Evolutionary conservation across 148 eudicot species (phyloP).

Genomic region (Bassia scoparia): DNA sequence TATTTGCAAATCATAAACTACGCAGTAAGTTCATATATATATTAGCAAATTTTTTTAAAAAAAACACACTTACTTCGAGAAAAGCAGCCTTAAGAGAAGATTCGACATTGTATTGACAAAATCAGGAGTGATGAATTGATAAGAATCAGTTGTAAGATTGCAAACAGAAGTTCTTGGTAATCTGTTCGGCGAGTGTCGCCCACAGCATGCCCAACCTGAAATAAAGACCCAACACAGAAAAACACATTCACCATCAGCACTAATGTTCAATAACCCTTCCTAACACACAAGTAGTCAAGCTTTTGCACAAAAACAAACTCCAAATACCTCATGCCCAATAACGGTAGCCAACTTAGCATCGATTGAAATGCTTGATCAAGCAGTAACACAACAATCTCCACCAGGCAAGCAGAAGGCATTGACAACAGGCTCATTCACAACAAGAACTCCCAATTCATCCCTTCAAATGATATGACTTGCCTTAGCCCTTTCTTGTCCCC

Average conservation of each 20-base stretch:
- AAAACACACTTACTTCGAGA: slow-evolving; percentile 55
- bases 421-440: slow-evolving; percentile 67
- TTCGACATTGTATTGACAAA: slow-evolving; percentile 66
- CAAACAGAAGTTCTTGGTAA: slow-evolving; percentile 66
- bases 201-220: slow-evolving; percentile 85
- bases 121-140: slow-evolving; percentile 76
- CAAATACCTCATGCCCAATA: slow-evolving; percentile 86
- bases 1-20: not conserved
- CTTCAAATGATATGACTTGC: slow-evolving; percentile 62
- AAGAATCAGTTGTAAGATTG: slow-evolving; percentile 68
- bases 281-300: not conserved
- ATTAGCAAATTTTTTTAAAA: not conserved
- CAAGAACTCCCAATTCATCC: slow-evolving; percentile 80
- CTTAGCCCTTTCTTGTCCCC: slow-evolving; percentile 39
- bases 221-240: slow-evolving; percentile 9
- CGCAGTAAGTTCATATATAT: not conserved
- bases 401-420: slow-evolving; percentile 93
- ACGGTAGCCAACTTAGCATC: slow-evolving; percentile 87
- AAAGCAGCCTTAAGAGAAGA: slow-evolving; percentile 67
- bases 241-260: slow-evolving; percentile 8
- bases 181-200: slow-evolving; percentile 86
- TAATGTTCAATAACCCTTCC: not conserved
- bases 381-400: slow-evolving; percentile 95
- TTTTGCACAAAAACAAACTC: not conserved
- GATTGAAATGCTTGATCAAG: slow-evolving; percentile 56